A percentile compares a stretch with the other conserved stretches of the same genome.
These are phyloP conservation scores for Datura wrightii DNA, from an alignment of 257 asterid genomes.

Conservation along the genomic window DNA sequence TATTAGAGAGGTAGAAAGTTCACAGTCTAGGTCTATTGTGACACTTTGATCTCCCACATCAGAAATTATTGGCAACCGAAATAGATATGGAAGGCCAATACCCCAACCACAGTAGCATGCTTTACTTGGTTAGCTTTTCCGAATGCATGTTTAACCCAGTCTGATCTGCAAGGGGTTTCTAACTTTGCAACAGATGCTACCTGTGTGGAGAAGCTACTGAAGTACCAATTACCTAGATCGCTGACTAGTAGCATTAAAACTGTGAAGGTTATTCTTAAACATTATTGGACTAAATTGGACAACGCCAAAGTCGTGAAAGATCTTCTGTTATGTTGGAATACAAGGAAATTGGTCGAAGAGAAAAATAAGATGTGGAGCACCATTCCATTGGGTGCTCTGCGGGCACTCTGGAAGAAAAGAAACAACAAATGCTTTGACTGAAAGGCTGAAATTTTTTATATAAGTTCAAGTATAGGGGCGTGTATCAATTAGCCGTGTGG, in stretches of 20 bases:
- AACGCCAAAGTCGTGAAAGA: background rate
- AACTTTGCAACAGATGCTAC: conserved; percentile 8
- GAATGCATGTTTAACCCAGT: background rate
- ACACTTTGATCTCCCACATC: background rate
- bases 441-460: background rate
- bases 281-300: background rate
- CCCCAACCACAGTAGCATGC: background rate
- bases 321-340: background rate
- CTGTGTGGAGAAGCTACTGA: background rate
- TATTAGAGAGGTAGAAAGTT: background rate
- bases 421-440: background rate
- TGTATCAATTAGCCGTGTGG: background rate
- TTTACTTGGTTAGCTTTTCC: background rate
- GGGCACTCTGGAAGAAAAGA: background rate
- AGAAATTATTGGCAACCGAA: background rate
- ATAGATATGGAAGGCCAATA: background rate
- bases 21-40: background rate
- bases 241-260: background rate
- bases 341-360: background rate
- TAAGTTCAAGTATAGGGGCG: background rate
- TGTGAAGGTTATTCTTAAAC: background rate
- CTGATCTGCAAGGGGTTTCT: background rate
- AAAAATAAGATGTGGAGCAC: background rate
- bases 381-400: background rate
- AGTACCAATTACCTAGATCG: background rate